Base-by-base conservation (phyloP, 2,329 filamentous ascomycete genomes). In the Cadophora gregata region DNA sequence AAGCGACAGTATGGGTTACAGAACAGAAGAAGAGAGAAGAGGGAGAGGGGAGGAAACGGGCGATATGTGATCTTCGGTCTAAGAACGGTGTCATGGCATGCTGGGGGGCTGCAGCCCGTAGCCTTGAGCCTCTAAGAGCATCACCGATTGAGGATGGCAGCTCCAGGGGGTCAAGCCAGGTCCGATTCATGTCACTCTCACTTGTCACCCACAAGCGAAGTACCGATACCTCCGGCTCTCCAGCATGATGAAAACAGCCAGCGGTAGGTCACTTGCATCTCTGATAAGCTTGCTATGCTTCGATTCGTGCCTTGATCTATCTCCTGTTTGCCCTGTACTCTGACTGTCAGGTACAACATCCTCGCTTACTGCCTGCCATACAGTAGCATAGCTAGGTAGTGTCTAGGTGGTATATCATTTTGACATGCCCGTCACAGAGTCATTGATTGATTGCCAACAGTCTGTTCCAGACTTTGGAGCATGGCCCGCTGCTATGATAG, bases 341-440 rank as follows among this genome's bases (percentile, higher is more conserved):
- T 36, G 19, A 56, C 29, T 16, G n/a, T 36, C 53, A 36, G 29
- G 53, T 56, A 56, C 53, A 25, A 36, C 27, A 33, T 36, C 3
- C 31, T 56, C 53, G 53, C 53, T 56, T 56, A 56, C 53, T 56
- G 16, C n/a, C 53, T n/a, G n/a, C n/a, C n/a, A n/a, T n/a, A n/a
- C n/a, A n/a, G n/a, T n/a, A n/a, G n/a, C n/a, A n/a, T n/a, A n/a
- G n/a, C n/a, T n/a, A n/a, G n/a, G 31, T 36, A 56, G 53, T 36
- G n/a, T n/a, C n/a, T n/a, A 56, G 21, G 53, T 31, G 31, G 53
- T 36, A 56, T 36, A 56, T 56, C 36, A 19, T 24, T 36, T 21
- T 36, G 19, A 9, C 24, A 12, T 56, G 19, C 53, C 53, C 8
- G 53, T 36, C 29, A 56, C 31, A 56, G 53, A 56, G 19, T 56